phyloP scores from a whole-genome alignment of 345 rosid genomes.

The Populus davidiana region DNA sequence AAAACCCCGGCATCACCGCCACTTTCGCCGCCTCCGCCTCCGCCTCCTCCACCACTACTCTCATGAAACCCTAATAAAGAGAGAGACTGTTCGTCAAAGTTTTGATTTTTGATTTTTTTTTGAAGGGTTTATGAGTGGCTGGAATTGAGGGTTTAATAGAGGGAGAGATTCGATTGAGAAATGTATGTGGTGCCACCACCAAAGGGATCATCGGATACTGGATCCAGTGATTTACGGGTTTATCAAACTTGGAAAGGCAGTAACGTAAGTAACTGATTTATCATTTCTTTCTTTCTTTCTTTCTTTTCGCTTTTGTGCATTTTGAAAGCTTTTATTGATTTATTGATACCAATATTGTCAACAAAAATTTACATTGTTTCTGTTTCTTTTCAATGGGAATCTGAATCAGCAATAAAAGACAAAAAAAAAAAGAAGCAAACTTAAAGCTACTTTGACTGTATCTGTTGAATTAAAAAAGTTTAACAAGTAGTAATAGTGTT shows the following conservation, averaged over 20 bases:
- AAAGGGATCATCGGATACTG: conserved; percentile 69
- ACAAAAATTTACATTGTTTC: too few species aligned
- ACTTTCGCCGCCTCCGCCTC: not conserved
- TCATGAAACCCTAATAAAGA: not conserved
- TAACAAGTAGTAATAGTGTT: not conserved
- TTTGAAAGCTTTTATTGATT: too few species aligned
- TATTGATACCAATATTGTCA: too few species aligned
- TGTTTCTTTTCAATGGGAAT: too few species aligned
- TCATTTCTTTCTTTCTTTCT: not conserved
- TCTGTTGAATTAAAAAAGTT: too few species aligned
- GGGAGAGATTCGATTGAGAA: conserved; percentile 23
- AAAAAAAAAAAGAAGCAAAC: too few species aligned
- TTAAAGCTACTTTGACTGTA: too few species aligned
- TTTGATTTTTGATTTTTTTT: not conserved
- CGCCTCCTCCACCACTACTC: not conserved
- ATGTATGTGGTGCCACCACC: conserved; percentile 94
- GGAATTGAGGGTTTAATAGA: not conserved
- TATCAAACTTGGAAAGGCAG: conserved; percentile 38
- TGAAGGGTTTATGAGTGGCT: not conserved
- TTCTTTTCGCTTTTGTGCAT: not conserved
- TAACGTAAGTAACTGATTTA: conserved; percentile 3
- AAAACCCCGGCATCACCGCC: not conserved
- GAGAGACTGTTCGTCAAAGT: too few species aligned
- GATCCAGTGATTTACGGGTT: conserved; percentile 39
- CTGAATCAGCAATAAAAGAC: too few species aligned